A percentile compares a stretch with the other conserved stretches of the same genome.
Conservation (phyloP, 176 grass and related monocot species). For the Oryza longistaminata region DNA sequence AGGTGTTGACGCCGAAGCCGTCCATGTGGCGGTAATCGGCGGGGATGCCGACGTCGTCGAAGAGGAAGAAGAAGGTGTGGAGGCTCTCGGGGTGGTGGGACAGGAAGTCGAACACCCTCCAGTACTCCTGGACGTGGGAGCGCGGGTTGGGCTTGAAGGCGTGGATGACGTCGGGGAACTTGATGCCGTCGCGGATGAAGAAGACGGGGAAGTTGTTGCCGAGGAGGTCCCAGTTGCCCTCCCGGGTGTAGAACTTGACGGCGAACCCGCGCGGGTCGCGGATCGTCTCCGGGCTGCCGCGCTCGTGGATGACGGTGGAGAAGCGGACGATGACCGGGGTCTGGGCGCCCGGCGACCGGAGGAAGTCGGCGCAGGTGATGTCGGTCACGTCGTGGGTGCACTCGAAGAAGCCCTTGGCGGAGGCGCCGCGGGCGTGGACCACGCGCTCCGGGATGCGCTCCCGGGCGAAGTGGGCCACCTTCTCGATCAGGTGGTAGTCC, state of each 20-base stretch:
- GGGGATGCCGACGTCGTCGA: constrained; percentile 86
- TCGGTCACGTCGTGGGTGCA: constrained; percentile 65
- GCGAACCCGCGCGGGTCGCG: constrained; percentile 92
- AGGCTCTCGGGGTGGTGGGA: constrained; percentile 83
- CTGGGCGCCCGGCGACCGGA: constrained; percentile 57
- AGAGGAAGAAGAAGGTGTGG: constrained; percentile 98
- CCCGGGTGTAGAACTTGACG: constrained; percentile 91
- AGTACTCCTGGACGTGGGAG: constrained; percentile 88
- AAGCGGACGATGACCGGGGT: constrained; percentile 78
- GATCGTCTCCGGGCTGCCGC: constrained; percentile 82
- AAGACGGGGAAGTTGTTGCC: constrained; percentile 98
- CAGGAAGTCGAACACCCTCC: constrained; percentile 79
- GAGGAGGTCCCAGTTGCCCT: constrained; percentile 90
- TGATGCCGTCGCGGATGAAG: constrained; percentile 93
- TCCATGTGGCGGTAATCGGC: constrained; percentile 91
- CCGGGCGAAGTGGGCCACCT: constrained; percentile 78
- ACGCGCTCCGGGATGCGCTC: constrained; percentile 94
- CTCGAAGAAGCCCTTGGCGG: constrained; percentile 92
- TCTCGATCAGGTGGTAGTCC: constrained; percentile 90
- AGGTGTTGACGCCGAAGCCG: constrained; percentile 86
- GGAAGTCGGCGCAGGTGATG: constrained; percentile 90
- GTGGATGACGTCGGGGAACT: constrained; percentile 94
- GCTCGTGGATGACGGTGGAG: constrained; percentile 95
- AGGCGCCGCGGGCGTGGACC: constrained; percentile 77
- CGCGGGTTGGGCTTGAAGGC: constrained; percentile 90